Evolutionary conservation across 805 yeast species (phyloP), one percentile per base, ranked within the genome.

Genomic region (Cyberlindnera euphorbiae): DNA sequence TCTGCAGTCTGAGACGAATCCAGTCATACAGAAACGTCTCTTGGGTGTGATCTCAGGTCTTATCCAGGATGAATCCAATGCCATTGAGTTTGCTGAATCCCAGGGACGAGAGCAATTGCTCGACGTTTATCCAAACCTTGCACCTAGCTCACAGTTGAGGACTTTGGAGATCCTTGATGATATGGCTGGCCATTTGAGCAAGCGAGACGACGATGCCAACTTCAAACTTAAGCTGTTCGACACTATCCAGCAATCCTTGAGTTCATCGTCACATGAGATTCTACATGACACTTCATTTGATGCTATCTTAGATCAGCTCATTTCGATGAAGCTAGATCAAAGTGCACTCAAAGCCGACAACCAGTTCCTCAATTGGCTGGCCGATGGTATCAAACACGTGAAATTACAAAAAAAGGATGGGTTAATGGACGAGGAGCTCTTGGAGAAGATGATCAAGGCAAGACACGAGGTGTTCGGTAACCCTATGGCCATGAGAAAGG

Each of bases 401-500:
- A 33, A 33, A 15, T 26, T 26, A 13, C 13, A 11, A 8, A 52
- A 55, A 41, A 42, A 56, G 29, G 55, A 55, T 8, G 39, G 46
- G 5, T 55, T 49, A 5, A 55, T 49, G 14, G 56, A 63, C 26
- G 67, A 60, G 9, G 47, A 43, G n/a, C 61, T 59, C 45, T 71
- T 71, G 38, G 46, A 56, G 19, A 67, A 63, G 21, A 59, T 77
- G 16, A 46, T 63, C 8, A 60, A 62, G 19, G 63, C 67, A 12
- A 71, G 94, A 49, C 90, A 85, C 53, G 53, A 61, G 16, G 74
- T 80, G 1, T 86, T 86, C 61, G 96, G 95, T 2, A 86, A 86
- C 50, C 85, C 83, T 14, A 65, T 73, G 52, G 94, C 82, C 0
- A 58, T 71, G 38, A 67, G 93, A 42, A 82, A 81, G 53, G 77